A percentile compares a stretch with the other conserved stretches of the same genome.
Evolutionary conservation across 805 yeast species (phyloP).

Genomic region (Spathaspora girioi): DNA sequence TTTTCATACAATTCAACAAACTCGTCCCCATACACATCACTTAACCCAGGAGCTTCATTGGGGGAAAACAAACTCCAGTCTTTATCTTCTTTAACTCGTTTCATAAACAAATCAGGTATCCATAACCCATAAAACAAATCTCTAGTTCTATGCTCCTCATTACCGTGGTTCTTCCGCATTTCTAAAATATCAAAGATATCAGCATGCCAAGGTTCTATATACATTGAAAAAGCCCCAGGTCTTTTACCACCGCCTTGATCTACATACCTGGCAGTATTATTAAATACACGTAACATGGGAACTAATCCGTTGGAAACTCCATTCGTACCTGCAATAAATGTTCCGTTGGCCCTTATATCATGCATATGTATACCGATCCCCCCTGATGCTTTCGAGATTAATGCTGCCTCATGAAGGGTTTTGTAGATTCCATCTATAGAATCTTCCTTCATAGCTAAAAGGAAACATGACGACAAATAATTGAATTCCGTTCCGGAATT

Average conservation of each 20-base stretch:
- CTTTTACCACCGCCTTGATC: constrained; percentile 98
- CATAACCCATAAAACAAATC: constrained; percentile 91
- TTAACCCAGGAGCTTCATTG: constrained; percentile 79
- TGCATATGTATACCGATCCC: constrained; percentile 91
- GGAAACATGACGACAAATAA: constrained; percentile 87
- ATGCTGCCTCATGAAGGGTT: constrained; percentile 82
- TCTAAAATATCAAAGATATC: constrained; percentile 86
- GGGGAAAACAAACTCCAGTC: constrained; percentile 93
- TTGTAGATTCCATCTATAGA: constrained; percentile 94
- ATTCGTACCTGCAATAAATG: constrained; percentile 86
- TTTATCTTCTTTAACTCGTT: constrained; percentile 71
- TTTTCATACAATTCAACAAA: constrained; percentile 66
- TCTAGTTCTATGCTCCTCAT: constrained; percentile 89
- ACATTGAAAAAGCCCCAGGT: constrained; percentile 95
- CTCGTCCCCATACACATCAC: constrained; percentile 81
- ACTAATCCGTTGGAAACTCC: constrained; percentile 90
- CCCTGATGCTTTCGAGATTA: constrained; percentile 92
- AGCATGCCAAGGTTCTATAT: constrained; percentile 96
- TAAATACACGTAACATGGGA: constrained; percentile 95
- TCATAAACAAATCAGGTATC: constrained; percentile 94
- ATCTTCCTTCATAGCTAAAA: constrained; percentile 88
- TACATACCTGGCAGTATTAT: constrained; percentile 93
- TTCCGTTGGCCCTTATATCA: constrained; percentile 81
- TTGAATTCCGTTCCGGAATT: constrained; percentile 88
- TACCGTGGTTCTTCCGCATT: constrained; percentile 89